These are phyloP conservation scores for Beauveria sp. DNA, from an alignment of 2,329 filamentous ascomycete species.

Conservation along the genomic window DNA sequence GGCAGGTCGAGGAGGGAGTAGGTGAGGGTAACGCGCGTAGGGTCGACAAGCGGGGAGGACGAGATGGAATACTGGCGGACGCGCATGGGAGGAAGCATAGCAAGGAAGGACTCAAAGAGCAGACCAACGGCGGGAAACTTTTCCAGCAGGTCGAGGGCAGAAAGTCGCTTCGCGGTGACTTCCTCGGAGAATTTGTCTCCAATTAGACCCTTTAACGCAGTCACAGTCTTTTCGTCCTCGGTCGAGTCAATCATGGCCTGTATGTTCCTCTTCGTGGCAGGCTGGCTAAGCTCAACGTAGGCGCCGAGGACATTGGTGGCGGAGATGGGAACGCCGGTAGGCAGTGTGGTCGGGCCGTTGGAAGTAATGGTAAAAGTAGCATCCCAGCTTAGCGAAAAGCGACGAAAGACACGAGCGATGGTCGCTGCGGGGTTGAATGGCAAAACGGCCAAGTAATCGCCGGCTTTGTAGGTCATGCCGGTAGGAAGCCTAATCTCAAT, in stretches of 20 bases:
- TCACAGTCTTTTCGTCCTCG: conserved; percentile 34
- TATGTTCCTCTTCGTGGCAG: conserved; percentile 56
- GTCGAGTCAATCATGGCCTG: conserved; percentile 40
- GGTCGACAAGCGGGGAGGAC: conserved; percentile 58
- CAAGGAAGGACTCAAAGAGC: conserved; percentile 59
- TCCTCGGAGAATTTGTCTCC: conserved; percentile 40
- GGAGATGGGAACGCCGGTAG: conserved; percentile 48
- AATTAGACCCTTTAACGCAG: conserved; percentile 39
- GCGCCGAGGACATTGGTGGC: conserved; percentile 57
- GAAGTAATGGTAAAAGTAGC: conserved; percentile 53
- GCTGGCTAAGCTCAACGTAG: conserved; percentile 67
- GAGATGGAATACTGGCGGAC: conserved; percentile 75
- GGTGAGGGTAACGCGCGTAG: conserved; percentile 53
- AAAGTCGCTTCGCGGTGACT: conserved; percentile 49
- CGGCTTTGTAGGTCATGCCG: conserved; percentile 58
- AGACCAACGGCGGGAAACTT: conserved; percentile 51
- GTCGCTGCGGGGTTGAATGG: conserved; percentile 59
- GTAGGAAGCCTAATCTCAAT: conserved; percentile 62
- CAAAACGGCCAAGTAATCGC: conserved; percentile 69
- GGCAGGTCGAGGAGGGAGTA: conserved; percentile 57
- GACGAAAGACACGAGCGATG: conserved; percentile 55
- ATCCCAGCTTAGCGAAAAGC: conserved; percentile 64
- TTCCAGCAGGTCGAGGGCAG: conserved; percentile 63
- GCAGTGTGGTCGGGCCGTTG: conserved; percentile 44
- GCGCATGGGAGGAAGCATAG: conserved; percentile 69